These are phyloP conservation scores for Oenanthe javanica DNA, from an alignment of 140 eudicot genomes.

Conservation along the genomic window DNA sequence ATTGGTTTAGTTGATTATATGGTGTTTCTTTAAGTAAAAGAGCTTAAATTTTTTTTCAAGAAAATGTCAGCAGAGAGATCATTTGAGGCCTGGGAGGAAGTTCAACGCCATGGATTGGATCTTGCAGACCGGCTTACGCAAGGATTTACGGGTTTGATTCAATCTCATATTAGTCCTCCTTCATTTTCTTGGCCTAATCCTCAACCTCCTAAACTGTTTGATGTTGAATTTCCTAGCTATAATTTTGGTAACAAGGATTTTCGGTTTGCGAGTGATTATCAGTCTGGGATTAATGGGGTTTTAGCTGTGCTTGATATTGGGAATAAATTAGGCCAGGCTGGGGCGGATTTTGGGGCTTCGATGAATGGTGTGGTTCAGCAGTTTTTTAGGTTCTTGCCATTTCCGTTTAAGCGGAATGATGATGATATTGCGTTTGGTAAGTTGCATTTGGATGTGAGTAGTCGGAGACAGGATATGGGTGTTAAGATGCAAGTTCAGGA, in stretches of 20 bases:
- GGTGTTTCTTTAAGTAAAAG: neutral
- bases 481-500: constrained; percentile 41
- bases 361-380: constrained; percentile 69
- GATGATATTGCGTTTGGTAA: constrained; percentile 33
- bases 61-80: constrained; percentile 72
- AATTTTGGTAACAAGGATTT: constrained; percentile 46
- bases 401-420: constrained; percentile 48
- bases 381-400: constrained; percentile 49
- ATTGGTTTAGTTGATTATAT: neutral
- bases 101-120: constrained; percentile 82
- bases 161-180: constrained; percentile 81
- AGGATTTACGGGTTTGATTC: constrained; percentile 68
- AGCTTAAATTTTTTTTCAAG: neutral
- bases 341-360: constrained; percentile 73
- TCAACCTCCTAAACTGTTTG: constrained; percentile 44
- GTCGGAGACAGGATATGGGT: constrained; percentile 32
- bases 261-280: constrained; percentile 35
- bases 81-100: constrained; percentile 93
- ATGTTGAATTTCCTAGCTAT: constrained; percentile 55
- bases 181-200: constrained; percentile 64
- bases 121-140: constrained; percentile 69
- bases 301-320: constrained; percentile 74
- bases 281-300: constrained; percentile 46
- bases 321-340: constrained; percentile 75
- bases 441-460: constrained; percentile 19